A percentile compares a stretch with the other conserved stretches of the same genome.
These are phyloP conservation scores for Irineochytrium annulatum DNA, from an alignment of 192 early-diverging fungal genomes.

Conservation along the genomic window DNA sequence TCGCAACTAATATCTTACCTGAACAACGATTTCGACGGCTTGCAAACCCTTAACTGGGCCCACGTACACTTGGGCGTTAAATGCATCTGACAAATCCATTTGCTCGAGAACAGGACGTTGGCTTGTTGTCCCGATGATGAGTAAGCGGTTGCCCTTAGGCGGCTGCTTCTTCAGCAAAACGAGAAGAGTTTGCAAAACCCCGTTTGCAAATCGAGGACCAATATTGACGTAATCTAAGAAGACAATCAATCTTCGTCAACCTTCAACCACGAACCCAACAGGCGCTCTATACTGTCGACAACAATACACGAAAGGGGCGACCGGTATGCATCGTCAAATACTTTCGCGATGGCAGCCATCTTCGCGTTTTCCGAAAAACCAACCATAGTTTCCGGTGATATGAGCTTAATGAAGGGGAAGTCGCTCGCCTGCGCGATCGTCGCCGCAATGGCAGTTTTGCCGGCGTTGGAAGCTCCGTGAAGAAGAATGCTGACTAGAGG, in stretches of 20 bases:
- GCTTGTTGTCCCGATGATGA: slow-evolving; percentile 88
- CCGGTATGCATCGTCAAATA: slow-evolving; percentile 97
- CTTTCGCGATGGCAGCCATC: slow-evolving; percentile 81
- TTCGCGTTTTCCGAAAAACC: slow-evolving; percentile 82
- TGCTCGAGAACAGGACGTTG: slow-evolving; percentile 73
- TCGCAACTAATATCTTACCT: slow-evolving; percentile 23
- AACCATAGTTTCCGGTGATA: slow-evolving; percentile 94
- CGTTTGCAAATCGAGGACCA: slow-evolving; percentile 92
- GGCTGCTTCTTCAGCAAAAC: slow-evolving; percentile 91
- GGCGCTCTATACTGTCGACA: slow-evolving; percentile 88
- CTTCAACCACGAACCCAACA: slow-evolving; percentile 72
- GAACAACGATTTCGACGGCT: slow-evolving; percentile 68
- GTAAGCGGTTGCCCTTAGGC: slow-evolving; percentile 68
- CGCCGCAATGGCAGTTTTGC: slow-evolving; percentile 96
- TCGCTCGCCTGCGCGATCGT: slow-evolving; percentile 83
- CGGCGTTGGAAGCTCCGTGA: slow-evolving; percentile 78
- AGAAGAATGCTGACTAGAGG: slow-evolving; percentile 88
- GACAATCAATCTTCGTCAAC: slow-evolving; percentile 1
- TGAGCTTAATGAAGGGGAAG: slow-evolving; percentile 96
- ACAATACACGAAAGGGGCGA: slow-evolving; percentile 92
- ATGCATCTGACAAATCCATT: slow-evolving; percentile 84
- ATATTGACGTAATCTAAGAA: slow-evolving; percentile 85
- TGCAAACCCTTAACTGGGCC: slow-evolving; percentile 69
- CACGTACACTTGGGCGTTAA: slow-evolving; percentile 80
- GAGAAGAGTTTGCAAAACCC: slow-evolving; percentile 84